Percentiles rank a stretch among this genome's conserved stretches.
phyloP scores from a whole-genome alignment of 192 early-diverging fungal species.

The Coemansia sp. region DNA sequence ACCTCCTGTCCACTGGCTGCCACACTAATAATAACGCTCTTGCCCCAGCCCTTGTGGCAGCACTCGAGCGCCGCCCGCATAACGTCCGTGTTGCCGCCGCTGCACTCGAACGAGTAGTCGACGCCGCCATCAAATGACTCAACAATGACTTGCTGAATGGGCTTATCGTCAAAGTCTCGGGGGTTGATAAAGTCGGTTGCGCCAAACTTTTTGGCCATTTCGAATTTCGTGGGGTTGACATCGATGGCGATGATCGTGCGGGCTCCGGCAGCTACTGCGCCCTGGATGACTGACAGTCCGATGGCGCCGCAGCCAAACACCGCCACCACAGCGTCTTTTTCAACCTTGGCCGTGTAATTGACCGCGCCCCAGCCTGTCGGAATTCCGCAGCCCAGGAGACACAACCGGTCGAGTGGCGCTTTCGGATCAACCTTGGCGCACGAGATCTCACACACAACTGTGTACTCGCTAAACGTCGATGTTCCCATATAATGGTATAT shows the following conservation, averaged over 20 bases:
- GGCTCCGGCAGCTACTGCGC: slow-evolving; percentile 65
- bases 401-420: slow-evolving; percentile 82
- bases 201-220: slow-evolving; percentile 75
- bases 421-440: slow-evolving; percentile 80
- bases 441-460: slow-evolving; percentile 88
- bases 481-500: slow-evolving; percentile 97
- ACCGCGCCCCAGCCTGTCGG: slow-evolving; percentile 97
- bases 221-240: slow-evolving; percentile 84
- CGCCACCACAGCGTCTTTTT: slow-evolving; percentile 71
- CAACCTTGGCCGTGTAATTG: slow-evolving; percentile 89
- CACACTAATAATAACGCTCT: slow-evolving; percentile 87
- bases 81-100: slow-evolving; percentile 82
- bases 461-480: slow-evolving; percentile 96
- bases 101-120: slow-evolving; percentile 96
- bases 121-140: slow-evolving; percentile 93
- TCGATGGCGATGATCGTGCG: slow-evolving; percentile 88
- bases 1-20: slow-evolving; percentile 92
- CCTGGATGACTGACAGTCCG: slow-evolving; percentile 87
- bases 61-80: slow-evolving; percentile 96
- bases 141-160: slow-evolving; percentile 81
- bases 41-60: slow-evolving; percentile 91
- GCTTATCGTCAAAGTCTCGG: slow-evolving; percentile 69
- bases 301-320: slow-evolving; percentile 97
- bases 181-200: slow-evolving; percentile 91
- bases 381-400: slow-evolving; percentile 93